Evolutionary conservation across 2,329 filamentous ascomycete genomes (phyloP), one percentile per base, ranked within the genome.

Genomic region (Aureobasidium namibiae): DNA sequence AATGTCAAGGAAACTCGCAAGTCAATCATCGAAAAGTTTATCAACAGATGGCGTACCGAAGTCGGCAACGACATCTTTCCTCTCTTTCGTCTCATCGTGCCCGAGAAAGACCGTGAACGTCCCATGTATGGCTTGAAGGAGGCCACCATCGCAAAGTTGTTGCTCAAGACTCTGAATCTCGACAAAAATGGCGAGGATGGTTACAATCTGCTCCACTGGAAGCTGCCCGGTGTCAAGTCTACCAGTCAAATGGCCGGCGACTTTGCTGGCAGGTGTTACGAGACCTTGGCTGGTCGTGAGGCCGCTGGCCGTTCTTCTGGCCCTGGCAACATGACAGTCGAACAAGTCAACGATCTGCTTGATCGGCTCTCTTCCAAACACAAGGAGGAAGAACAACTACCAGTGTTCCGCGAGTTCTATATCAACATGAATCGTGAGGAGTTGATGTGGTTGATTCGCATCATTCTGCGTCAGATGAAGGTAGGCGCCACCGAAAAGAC

Each of bases 61-160:
- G 92, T 96, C 23, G 94, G 94, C 26, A 78, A 90, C 65, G 94
- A 99, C 72, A 89, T 99, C 67, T 97, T 94, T 69, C 94, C 94
- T 0, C 92, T 90, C 1, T 82, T 99, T 72, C 86, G 94, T 21
- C 81, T 99, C 48, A 96, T 97, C 60, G 80, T 96, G 3, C 92
- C 92, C 0, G 90, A 95, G 67, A 95, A 95, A 69, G 94, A 99
- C 69, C 84, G 91, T 39, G 91, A 97, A 67, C 84, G 94, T 49
- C 88, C 88, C 18, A 91, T 96, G 78, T 99, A 97, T 68, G 90
- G 92, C 0, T 78, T 99, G 41, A 97, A 97, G 70, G 94, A 99
- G 76, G 92, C 88, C 70, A 83, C 86, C 5, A 91, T 99, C 61
- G 92, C 87, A 10, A 96, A 91, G 69, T 76, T 97, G 21, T 78